A percentile compares a stretch with the other conserved stretches of the same genome.
These are phyloP conservation scores for Clavulina sp. DNA, from an alignment of 768 basidiomycete genomes.

Conservation along the genomic window DNA sequence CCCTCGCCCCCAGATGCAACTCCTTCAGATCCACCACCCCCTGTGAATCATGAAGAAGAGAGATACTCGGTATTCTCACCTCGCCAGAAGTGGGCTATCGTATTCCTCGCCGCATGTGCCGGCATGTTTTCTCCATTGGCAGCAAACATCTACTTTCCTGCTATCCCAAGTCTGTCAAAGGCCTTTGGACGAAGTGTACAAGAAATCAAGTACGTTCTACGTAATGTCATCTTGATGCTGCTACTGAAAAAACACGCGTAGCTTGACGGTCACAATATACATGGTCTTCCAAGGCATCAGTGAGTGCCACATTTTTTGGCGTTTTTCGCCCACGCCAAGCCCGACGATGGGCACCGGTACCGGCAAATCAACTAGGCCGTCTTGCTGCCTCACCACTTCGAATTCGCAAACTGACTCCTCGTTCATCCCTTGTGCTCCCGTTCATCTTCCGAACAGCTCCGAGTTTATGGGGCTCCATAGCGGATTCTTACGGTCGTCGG, in stretches of 20 bases:
- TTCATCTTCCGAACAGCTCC: conserved; percentile 20
- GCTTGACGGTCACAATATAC: conserved; percentile 64
- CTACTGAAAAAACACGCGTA: conserved; percentile 25
- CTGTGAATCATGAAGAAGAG: no score
- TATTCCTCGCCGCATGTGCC: background rate
- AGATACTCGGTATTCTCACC: background rate
- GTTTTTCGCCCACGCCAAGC: no score
- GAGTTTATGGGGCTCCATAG: conserved; percentile 47
- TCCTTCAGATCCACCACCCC: no score
- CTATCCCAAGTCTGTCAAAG: conserved; percentile 45
- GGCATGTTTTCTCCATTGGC: background rate
- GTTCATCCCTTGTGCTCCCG: no score
- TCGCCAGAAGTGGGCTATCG: background rate
- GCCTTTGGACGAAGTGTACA: background rate
- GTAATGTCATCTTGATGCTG: no score
- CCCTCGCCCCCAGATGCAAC: no score
- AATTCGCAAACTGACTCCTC: no score
- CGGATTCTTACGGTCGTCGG: conserved; percentile 47
- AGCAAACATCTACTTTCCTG: conserved; percentile 20
- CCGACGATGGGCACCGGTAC: no score
- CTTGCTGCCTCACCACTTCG: no score
- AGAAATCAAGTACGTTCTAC: background rate
- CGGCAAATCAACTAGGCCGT: no score
- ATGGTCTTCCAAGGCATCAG: conserved; percentile 51
- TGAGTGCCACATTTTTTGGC: conserved; percentile 14